phyloP scores from a whole-genome alignment of 2,329 filamentous ascomycete genomes.

The Penicillium sp. region DNA sequence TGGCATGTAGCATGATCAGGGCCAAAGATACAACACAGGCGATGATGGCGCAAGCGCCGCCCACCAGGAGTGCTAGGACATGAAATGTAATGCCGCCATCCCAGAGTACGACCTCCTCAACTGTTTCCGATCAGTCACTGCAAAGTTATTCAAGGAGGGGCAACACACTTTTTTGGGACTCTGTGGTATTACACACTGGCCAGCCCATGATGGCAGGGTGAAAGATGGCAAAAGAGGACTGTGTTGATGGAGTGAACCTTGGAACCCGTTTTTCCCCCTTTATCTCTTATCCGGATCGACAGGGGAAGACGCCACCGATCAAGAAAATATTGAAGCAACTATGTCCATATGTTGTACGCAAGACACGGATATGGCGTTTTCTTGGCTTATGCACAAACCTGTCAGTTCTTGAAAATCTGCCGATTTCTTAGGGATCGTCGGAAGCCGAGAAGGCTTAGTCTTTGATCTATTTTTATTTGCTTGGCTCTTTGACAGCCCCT shows the following conservation, averaged over 20 bases:
- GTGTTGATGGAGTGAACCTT: slow-evolving; percentile 9
- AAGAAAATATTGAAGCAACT: neutral
- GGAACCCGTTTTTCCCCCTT: slow-evolving; percentile 6
- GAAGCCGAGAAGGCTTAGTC: slow-evolving; percentile 4
- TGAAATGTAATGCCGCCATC: slow-evolving; percentile 56
- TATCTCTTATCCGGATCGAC: slow-evolving; percentile 26
- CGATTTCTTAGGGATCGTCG: neutral
- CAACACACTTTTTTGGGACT: slow-evolving; percentile 45
- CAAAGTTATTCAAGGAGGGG: neutral
- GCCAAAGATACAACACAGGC: slow-evolving; percentile 52
- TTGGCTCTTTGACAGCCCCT: neutral
- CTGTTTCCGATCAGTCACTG: slow-evolving; percentile 26
- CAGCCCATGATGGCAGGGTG: slow-evolving; percentile 37
- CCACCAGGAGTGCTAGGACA: slow-evolving; percentile 54
- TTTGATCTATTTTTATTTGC: slow-evolving; percentile 8
- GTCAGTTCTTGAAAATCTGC: neutral
- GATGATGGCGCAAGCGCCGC: slow-evolving; percentile 52
- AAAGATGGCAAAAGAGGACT: neutral
- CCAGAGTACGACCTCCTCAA: slow-evolving; percentile 53
- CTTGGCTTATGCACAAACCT: neutral
- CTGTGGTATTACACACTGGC: slow-evolving; percentile 52
- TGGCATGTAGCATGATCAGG: slow-evolving; percentile 57
- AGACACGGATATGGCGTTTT: neutral
- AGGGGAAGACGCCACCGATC: slow-evolving; percentile 10
- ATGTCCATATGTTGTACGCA: neutral